Percentiles rank a stretch among this genome's conserved stretches.
These are phyloP conservation scores for Neofusicoccum cordaticola DNA, from an alignment of 2,329 filamentous ascomycete genomes.

Conservation along the genomic window DNA sequence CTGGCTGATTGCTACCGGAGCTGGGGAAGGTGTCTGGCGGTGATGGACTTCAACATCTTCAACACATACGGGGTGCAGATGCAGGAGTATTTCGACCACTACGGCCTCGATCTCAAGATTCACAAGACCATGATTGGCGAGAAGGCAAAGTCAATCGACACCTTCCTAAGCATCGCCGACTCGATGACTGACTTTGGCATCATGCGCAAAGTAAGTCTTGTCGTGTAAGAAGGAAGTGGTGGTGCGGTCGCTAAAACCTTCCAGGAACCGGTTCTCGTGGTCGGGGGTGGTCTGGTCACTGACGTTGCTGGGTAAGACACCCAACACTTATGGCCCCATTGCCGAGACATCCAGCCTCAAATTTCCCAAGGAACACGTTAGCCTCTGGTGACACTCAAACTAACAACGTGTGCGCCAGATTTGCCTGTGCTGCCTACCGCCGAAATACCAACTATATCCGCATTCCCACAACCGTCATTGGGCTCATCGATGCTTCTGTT, in stretches of 20 bases:
- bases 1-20: slow-evolving; percentile 63
- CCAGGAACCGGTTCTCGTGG: slow-evolving; percentile 61
- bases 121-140: slow-evolving; percentile 74
- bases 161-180: slow-evolving; percentile 66
- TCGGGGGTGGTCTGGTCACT: slow-evolving; percentile 68
- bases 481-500: slow-evolving; percentile 71
- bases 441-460: slow-evolving; percentile 73
- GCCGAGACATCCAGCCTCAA: slow-evolving; percentile 43
- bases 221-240: slow-evolving; percentile 30
- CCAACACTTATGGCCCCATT: slow-evolving; percentile 29
- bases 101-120: slow-evolving; percentile 60
- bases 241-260: slow-evolving; percentile 28
- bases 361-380: slow-evolving; percentile 20
- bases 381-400: slow-evolving; percentile 5
- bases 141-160: slow-evolving; percentile 71
- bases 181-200: slow-evolving; percentile 73
- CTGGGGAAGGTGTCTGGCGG: slow-evolving; percentile 64
- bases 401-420: slow-evolving; percentile 43
- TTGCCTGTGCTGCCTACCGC: slow-evolving; percentile 69
- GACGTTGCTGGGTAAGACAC: slow-evolving; percentile 66
- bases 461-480: slow-evolving; percentile 71
- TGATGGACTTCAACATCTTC: slow-evolving; percentile 71
- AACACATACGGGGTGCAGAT: slow-evolving; percentile 65
- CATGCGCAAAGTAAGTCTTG: slow-evolving; percentile 51
- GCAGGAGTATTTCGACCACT: slow-evolving; percentile 64